phyloP scores from a whole-genome alignment of 176 grass and related monocot species.

The Sorghum bicolor region Sorghum_bicolor_NCBIv3 NC_012871.2:60728501-60729000 shows the following conservation, averaged over 20 bases:
- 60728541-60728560: neutral
- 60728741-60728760: neutral
- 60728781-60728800: conserved; percentile 91
- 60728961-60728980: conserved; percentile 4
- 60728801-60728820: conserved; percentile 51
- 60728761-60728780: conserved; percentile 76
- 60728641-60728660: conserved; percentile 20
- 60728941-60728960: conserved; percentile 55
- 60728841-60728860: conserved; percentile 33
- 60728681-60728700: conserved; percentile 46
- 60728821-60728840: conserved; percentile 37
- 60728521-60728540: neutral
- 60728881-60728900: conserved; percentile 30
- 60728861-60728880: conserved; percentile 52
- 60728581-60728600: neutral
- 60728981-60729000: no score
- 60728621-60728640: conserved; percentile 39
- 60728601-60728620: neutral
- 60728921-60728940: conserved; percentile 83
- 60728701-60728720: neutral
- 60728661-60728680: conserved; percentile 86
- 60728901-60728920: conserved; percentile 52
- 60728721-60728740: conserved; percentile 15
- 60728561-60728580: neutral
- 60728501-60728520: conserved; percentile 28